Evolutionary conservation across 305 asterid genomes (phyloP), one percentile per base, ranked within the genome.

Genomic region (Caryopteris hybrid): DNA sequence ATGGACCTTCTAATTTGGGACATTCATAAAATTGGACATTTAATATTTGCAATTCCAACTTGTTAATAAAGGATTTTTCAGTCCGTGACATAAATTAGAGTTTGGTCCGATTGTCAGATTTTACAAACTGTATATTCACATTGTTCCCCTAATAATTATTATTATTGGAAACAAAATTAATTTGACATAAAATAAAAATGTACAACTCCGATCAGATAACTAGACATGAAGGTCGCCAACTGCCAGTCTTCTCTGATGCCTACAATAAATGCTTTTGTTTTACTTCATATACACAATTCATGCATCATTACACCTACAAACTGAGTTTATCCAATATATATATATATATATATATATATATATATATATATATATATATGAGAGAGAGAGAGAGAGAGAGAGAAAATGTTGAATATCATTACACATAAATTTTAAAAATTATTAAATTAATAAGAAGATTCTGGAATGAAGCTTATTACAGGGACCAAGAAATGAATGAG

Each of bases 381-480:
- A n/a, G n/a, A n/a, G n/a, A n/a, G n/a, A n/a, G n/a, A n/a, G n/a
- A n/a, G n/a, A n/a, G n/a, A n/a, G n/a, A n/a, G n/a, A n/a, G n/a
- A n/a, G n/a, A n/a, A n/a, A n/a, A n/a, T n/a, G n/a, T n/a, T n/a
- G n/a, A n/a, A n/a, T n/a, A n/a, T n/a, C n/a, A n/a, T n/a, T n/a
- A n/a, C n/a, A n/a, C n/a, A n/a, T n/a, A n/a, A n/a, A n/a, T n/a
- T n/a, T n/a, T n/a, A n/a, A n/a, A n/a, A n/a, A n/a, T n/a, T n/a
- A n/a, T n/a, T n/a, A n/a, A n/a, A n/a, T n/a, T n/a, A n/a, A n/a
- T n/a, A n/a, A n/a, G n/a, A n/a, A n/a, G 73, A 77, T 72, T 69
- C 64, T 74, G n/a, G 20, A 50, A 46, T 39, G 56, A 68, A 59
- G 69, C 71, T 68, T 51, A 78, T 66, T 71, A 68, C 75, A 69